Evolutionary conservation across 148 eudicot genomes (phyloP), one percentile per base, ranked within the genome.

Genomic region (Limonium bicolor): DNA sequence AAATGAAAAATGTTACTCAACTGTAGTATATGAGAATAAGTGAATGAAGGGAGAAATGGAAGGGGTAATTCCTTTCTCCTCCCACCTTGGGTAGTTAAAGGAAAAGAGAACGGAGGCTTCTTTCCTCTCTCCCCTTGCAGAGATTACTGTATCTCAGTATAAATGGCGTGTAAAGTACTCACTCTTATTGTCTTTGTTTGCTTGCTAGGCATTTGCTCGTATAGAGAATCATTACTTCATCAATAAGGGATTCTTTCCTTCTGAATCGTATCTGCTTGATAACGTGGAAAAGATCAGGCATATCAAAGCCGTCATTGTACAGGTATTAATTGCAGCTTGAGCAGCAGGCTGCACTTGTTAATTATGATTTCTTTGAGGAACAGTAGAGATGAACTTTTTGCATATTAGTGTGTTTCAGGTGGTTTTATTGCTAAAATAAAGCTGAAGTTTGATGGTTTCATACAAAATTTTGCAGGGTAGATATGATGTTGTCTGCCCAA

Each of bases 141-240:
- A 41, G 9, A 4, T 30, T 23, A 24, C n/a, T n/a, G n/a, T n/a
- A 12, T 42, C 30, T 42, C 11, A 42, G 18, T 42, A 23, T n/a
- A n/a, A n/a, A 42, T 23, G 23, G 3, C 18, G 16, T 24, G 0
- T 42, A 42, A 22, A 17, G 9, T 30, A 19, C 12, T 18, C 52
- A 40, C 2, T 6, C n/a, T 50, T 2, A 22, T 24, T 17, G 7
- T 13, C 9, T n/a, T 54, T 24, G 2, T 55, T 13, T 12, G 52
- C 13, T 6, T 34, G 72, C 26, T 82, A 90, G 99, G 93, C 99
- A 36, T 90, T 90, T 41, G 93, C 99, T 43, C 75, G 95, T 36
- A 82, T 90, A 66, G 97, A 90, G 65, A 90, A 84, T 55, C 99
- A 90, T 65, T 84, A 84, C 56, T 90, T 90, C 49, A 46, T 70